Conservation (phyloP, 306 rosid species). For the Glycyrrhiza uralensis region DNA sequence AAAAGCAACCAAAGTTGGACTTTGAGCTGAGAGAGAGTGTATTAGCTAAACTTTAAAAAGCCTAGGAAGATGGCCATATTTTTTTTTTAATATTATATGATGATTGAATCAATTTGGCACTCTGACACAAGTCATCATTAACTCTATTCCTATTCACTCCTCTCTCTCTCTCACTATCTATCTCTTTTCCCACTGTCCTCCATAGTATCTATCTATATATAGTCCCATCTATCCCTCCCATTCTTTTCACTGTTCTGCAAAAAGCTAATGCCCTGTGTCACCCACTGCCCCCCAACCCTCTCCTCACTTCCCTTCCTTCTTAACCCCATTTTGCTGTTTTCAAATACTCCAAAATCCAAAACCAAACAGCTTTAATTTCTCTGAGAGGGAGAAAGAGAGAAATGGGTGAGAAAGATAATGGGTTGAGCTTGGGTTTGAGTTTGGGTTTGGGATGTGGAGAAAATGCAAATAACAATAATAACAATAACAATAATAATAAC, state of each 20-base stretch:
- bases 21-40: not conserved
- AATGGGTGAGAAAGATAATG: slow-evolving; percentile 60
- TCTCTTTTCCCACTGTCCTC: slow-evolving; percentile 19
- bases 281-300: slow-evolving; percentile 25
- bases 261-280: slow-evolving; percentile 39
- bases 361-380: not conserved
- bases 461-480: not conserved
- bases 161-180: slow-evolving; percentile 4
- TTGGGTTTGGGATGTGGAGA: slow-evolving; percentile 53
- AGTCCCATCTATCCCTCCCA: slow-evolving; percentile 37
- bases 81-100: slow-evolving; percentile 34
- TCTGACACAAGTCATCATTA: slow-evolving; percentile 74
- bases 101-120: slow-evolving; percentile 55
- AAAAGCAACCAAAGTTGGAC: slow-evolving; percentile 24
- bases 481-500: not conserved
- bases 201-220: slow-evolving; percentile 32
- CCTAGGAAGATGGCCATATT: slow-evolving; percentile 33
- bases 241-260: slow-evolving; percentile 46
- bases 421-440: slow-evolving; percentile 47
- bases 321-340: slow-evolving; percentile 3
- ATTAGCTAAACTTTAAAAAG: slow-evolving; percentile 13
- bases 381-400: not conserved
- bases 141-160: slow-evolving; percentile 36
- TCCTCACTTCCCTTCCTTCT: slow-evolving; percentile 21
- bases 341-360: not conserved